phyloP scores from a whole-genome alignment of 164 flowering plant species.

The Sedum album region DNA sequence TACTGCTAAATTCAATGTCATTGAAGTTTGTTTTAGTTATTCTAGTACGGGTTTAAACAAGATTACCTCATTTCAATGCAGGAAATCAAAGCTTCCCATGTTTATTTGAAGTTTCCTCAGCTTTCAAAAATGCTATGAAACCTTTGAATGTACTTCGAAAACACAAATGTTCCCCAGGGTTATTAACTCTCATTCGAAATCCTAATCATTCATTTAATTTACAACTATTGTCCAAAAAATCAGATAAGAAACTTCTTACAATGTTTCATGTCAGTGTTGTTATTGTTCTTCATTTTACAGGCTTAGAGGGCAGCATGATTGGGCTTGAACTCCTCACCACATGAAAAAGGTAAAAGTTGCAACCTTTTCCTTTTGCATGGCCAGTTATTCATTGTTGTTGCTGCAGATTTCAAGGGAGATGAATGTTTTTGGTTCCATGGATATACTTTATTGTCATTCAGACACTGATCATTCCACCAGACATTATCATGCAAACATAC shows the following conservation, averaged over 20 bases:
- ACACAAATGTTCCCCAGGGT: background rate
- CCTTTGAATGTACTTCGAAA: background rate
- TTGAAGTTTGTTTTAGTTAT: background rate
- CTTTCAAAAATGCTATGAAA: background rate
- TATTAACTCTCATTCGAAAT: background rate
- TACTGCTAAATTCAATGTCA: background rate
- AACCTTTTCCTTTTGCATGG: background rate
- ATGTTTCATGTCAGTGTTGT: background rate
- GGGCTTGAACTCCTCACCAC: background rate
- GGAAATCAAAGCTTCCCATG: background rate
- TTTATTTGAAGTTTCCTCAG: background rate
- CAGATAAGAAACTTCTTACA: slow-evolving; percentile 1
- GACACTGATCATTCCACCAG: background rate
- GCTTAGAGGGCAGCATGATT: slow-evolving; percentile 2
- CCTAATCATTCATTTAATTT: background rate
- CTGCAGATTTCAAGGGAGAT: background rate
- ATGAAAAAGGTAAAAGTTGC: background rate
- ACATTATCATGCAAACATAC: background rate
- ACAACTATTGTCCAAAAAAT: background rate
- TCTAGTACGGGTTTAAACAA: background rate
- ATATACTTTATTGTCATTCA: background rate
- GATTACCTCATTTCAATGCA: background rate
- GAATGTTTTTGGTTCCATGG: background rate
- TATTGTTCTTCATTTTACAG: background rate
- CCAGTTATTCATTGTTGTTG: background rate